Base-by-base conservation (phyloP, 139 green algal genomes). In the Tetraselmis striata region DNA sequence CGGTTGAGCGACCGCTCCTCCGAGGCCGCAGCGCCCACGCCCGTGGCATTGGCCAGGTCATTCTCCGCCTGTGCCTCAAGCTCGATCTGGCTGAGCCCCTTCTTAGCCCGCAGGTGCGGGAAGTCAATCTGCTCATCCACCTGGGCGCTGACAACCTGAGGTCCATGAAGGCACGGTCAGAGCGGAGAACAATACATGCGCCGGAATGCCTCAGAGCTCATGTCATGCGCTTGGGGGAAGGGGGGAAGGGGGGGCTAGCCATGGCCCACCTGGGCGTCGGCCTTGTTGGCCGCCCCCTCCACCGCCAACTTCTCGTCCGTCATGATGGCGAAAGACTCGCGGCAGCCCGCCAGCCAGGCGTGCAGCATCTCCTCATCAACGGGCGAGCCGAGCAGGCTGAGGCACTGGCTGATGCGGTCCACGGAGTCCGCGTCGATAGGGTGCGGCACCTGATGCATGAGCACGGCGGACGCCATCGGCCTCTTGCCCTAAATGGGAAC, bases 71-170 rank as follows among this genome's bases (percentile, higher is more conserved):
- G 59, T 28, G 79, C 81, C 85, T 98, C 96, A 75, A 98, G 84
- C 90, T 98, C 95, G 84, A 98, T 88, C 88, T 96, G 92, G 77
- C 76, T 92, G 58, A 96, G 81, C 23, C 91, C 92, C 89, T 94
- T 94, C 29, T 89, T 84, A 31, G 85, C 84, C 83, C 97, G 98
- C 27, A 98, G 89, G 82, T 96, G 94, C 75, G 87, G 85, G 85
- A 96, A 97, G 83, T 96, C 91, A 26, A 97, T 96, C 29, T 94
- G 85, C 85, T 97, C 93, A 85, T 97, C 93, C 11, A 93, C 89
- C 89, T 96, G 92, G 27, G 85, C 75, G 45, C 87, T 81, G 1
- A 80, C 29, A 24, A 83, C 75, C 45, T 85, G 76, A 22, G 80
- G 59, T 32, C 87, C 87, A 83, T 90, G 86, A 77, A 77, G 59